phyloP scores from a whole-genome alignment of 306 rosid species.

The Casuarina glauca region DNA sequence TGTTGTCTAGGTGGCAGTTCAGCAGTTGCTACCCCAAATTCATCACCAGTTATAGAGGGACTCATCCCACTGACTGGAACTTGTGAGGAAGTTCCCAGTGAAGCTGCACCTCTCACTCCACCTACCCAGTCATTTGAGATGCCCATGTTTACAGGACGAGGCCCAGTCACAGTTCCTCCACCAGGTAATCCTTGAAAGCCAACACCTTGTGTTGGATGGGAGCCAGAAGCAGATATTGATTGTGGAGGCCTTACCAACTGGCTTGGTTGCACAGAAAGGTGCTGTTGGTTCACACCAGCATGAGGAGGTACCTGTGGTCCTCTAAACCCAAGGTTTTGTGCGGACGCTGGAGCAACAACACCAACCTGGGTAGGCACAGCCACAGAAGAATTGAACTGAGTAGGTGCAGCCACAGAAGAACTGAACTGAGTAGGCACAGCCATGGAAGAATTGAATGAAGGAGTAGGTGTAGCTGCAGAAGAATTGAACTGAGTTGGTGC shows the following conservation, averaged over 20 bases:
- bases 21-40: constrained; percentile 55
- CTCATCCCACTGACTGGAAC: constrained; percentile 45
- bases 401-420: constrained; percentile 35
- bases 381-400: constrained; percentile 45
- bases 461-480: constrained; percentile 37
- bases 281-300: constrained; percentile 40
- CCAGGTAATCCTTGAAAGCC: constrained; percentile 53
- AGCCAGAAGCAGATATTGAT: constrained; percentile 40
- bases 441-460: constrained; percentile 46
- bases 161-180: constrained; percentile 36
- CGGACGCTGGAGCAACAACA: constrained; percentile 41
- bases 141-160: constrained; percentile 36
- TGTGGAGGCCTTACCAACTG: constrained; percentile 48
- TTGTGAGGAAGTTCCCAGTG: constrained; percentile 39
- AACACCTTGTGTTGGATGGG: constrained; percentile 38
- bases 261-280: constrained; percentile 41
- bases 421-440: constrained; percentile 32
- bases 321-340: constrained; percentile 53
- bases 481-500: constrained; percentile 75
- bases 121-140: constrained; percentile 48
- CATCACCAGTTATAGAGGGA: constrained; percentile 47
- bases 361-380: constrained; percentile 39
- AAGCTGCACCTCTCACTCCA: constrained; percentile 49
- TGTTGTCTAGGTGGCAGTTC: constrained; percentile 49
- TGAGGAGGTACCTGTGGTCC: constrained; percentile 47